Evolutionary conservation across 2,329 filamentous ascomycete species (phyloP).

Genomic region (Verticillium longisporum): DNA sequence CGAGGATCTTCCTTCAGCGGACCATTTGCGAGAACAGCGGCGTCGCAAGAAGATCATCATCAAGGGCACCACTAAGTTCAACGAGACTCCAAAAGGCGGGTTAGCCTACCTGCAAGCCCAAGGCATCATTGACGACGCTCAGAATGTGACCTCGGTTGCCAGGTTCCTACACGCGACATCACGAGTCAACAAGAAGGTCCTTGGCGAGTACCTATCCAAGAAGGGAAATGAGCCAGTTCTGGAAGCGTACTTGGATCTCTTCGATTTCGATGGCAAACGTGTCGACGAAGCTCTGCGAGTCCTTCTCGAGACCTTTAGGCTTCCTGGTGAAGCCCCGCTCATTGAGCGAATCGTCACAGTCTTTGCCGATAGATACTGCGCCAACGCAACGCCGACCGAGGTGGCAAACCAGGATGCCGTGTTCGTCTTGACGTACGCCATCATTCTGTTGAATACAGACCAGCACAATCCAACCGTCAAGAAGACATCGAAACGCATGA

Average conservation of each 20-base stretch:
- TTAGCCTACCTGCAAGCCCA: conserved; percentile 79
- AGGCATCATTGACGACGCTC: conserved; percentile 72
- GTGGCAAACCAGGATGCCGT: conserved; percentile 82
- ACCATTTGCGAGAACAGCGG: conserved; percentile 54
- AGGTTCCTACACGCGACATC: conserved; percentile 82
- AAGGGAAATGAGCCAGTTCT: conserved; percentile 80
- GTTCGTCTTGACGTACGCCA: conserved; percentile 88
- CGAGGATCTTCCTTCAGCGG: conserved; percentile 60
- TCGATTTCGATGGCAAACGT: conserved; percentile 80
- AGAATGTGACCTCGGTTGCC: conserved; percentile 73
- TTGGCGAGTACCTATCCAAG: conserved; percentile 92
- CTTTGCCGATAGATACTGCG: conserved; percentile 81
- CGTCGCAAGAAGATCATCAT: conserved; percentile 83
- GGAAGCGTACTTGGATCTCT: conserved; percentile 75
- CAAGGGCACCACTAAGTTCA: conserved; percentile 83
- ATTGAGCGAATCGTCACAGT: conserved; percentile 88
- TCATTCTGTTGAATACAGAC: conserved; percentile 96
- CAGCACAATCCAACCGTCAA: conserved; percentile 91
- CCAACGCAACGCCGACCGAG: conserved; percentile 60
- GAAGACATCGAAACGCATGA: conserved; percentile 68
- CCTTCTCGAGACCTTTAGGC: conserved; percentile 84
- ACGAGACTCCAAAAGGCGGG: conserved; percentile 86
- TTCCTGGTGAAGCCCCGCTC: conserved; percentile 89
- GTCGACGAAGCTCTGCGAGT: conserved; percentile 85
- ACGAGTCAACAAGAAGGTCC: conserved; percentile 78